A percentile compares a stretch with the other conserved stretches of the same genome.
Conservation (phyloP, 225 moss, liverwort and hornwort species). For the Rhytidiadelphus loreus region DNA sequence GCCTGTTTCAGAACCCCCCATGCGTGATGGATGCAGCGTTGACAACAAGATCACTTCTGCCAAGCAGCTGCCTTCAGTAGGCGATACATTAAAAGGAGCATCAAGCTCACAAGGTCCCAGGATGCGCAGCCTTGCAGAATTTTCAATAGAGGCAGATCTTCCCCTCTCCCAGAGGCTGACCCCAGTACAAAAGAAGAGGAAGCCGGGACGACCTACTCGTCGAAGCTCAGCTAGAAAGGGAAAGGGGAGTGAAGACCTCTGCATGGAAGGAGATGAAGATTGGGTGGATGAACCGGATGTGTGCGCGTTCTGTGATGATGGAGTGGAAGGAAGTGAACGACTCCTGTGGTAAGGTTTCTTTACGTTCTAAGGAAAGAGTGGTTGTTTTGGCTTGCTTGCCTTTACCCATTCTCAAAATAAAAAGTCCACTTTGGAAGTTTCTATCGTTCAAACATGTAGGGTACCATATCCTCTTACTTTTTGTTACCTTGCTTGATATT, state of each 20-base stretch:
- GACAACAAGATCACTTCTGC: neutral
- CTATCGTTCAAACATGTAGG: neutral
- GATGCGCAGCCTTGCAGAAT: conserved; percentile 41
- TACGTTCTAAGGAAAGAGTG: neutral
- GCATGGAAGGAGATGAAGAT: conserved; percentile 20
- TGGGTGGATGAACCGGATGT: conserved; percentile 57
- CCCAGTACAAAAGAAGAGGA: conserved; percentile 10
- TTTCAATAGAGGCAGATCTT: conserved; percentile 45
- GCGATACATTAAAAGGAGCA: conserved; percentile 2
- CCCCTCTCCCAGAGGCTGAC: conserved; percentile 42
- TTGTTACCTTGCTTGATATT: neutral
- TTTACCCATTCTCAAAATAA: neutral
- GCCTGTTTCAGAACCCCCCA: conserved; percentile 1
- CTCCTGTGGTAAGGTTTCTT: conserved; percentile 23
- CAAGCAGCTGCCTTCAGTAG: neutral
- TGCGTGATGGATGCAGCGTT: neutral
- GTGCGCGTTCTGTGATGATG: conserved; percentile 50
- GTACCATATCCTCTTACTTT: neutral
- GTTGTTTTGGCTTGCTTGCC: neutral
- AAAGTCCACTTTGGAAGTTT: neutral
- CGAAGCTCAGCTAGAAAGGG: conserved; percentile 1
- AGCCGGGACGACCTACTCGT: conserved; percentile 28
- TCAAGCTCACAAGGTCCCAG: conserved; percentile 28
- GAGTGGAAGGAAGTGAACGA: conserved; percentile 39
- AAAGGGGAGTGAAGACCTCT: neutral